Conservation (phyloP, 768 basidiomycete species). For the Hygrocybe punicea region DNA sequence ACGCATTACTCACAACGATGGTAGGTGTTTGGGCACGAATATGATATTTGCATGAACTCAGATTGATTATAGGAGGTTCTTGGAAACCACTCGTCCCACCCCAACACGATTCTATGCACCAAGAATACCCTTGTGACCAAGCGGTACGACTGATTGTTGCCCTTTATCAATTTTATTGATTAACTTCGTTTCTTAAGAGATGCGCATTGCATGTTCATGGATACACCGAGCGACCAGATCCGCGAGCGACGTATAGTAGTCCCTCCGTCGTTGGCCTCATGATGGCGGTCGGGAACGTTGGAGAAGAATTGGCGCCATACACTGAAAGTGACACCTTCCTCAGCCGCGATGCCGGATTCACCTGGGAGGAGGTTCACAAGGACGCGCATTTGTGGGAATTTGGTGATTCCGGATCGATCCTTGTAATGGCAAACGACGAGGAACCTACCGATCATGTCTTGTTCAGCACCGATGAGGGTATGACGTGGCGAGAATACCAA, state of each 20-base stretch:
- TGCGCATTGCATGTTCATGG: constrained; percentile 92
- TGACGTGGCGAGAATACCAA: constrained; percentile 82
- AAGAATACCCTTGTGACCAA: constrained; percentile 62
- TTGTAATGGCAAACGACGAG: constrained; percentile 95
- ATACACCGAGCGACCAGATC: constrained; percentile 88
- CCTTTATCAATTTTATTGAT: background rate
- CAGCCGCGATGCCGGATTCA: constrained; percentile 93
- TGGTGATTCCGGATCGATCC: constrained; percentile 92
- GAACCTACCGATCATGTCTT: constrained; percentile 84
- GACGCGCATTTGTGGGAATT: constrained; percentile 98
- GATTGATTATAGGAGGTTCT: constrained; percentile 56
- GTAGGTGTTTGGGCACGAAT: constrained; percentile 38
- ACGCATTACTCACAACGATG: constrained; percentile 95
- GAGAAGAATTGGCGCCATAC: constrained; percentile 76
- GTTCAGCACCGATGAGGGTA: constrained; percentile 87
- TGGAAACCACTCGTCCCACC: constrained; percentile 88
- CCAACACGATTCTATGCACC: constrained; percentile 66
- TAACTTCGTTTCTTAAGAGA: constrained; percentile 42
- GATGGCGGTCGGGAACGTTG: constrained; percentile 96
- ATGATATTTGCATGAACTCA: background rate
- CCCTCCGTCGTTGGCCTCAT: constrained; percentile 89
- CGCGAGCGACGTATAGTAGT: constrained; percentile 89
- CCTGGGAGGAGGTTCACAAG: constrained; percentile 98
- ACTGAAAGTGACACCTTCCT: constrained; percentile 92
- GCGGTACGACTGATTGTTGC: constrained; percentile 45